A percentile compares a stretch with the other conserved stretches of the same genome.
These are phyloP conservation scores for Castanea sativa DNA, from an alignment of 306 rosid species.

Conservation along the genomic window DNA sequence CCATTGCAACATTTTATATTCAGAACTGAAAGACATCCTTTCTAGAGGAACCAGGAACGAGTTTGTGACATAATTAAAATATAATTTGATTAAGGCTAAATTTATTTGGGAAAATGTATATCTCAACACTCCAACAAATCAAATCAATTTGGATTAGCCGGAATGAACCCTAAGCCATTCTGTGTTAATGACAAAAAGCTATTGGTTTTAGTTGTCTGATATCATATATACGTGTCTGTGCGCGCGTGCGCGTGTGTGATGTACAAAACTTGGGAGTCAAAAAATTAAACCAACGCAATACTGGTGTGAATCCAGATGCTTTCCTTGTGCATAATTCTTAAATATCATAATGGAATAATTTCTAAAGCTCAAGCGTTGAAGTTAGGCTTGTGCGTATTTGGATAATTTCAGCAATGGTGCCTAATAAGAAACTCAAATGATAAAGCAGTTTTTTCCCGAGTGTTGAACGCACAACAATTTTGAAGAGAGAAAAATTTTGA, in stretches of 20 bases:
- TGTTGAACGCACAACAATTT: neutral
- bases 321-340: neutral
- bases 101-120: neutral
- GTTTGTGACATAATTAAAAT: neutral
- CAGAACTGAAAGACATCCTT: neutral
- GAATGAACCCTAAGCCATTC: no score
- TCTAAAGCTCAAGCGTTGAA: neutral
- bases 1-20: slow-evolving; percentile 5
- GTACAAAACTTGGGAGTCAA: neutral
- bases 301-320: neutral
- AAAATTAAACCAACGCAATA: neutral
- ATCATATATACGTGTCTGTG: neutral
- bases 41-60: neutral
- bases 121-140: neutral
- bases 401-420: neutral
- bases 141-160: no score
- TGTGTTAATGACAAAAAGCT: neutral
- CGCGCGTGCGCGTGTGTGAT: fast-evolving
- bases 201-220: neutral
- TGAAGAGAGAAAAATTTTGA: neutral
- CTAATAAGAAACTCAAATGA: neutral
- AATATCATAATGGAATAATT: neutral
- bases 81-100: neutral
- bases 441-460: neutral
- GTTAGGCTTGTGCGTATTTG: neutral